Percentiles rank a stretch among this genome's conserved stretches.
Conservation (phyloP, 495 filamentous ascomycete species). For the Aspergillus mulundensis region DNA sequence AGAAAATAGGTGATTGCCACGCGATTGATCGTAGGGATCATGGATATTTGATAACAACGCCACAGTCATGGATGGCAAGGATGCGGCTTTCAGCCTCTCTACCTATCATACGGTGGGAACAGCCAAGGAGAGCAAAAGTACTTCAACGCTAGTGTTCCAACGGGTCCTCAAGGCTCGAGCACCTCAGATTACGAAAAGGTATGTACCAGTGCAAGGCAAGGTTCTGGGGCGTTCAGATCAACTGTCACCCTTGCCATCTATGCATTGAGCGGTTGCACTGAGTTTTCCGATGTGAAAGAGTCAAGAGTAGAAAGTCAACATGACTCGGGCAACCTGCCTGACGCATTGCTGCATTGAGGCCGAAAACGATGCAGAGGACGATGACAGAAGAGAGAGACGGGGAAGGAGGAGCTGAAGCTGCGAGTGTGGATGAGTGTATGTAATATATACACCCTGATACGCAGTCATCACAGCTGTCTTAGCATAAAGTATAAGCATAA, state of each 20-base stretch:
- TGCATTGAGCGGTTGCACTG: neutral
- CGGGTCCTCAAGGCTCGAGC: neutral
- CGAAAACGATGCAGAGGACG: too few relatives aligned
- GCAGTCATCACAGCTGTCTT: too few relatives aligned
- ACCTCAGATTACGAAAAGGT: neutral
- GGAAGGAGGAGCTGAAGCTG: too few relatives aligned
- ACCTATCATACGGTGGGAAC: conserved; percentile 5
- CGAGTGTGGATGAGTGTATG: too few relatives aligned
- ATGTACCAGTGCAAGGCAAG: neutral
- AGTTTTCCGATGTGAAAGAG: too few relatives aligned
- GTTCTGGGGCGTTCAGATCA: neutral
- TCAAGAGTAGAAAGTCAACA: too few relatives aligned
- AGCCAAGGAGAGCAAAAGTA: neutral
- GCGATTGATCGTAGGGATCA: neutral
- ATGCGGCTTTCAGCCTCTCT: neutral
- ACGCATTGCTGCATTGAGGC: too few relatives aligned
- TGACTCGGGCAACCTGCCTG: too few relatives aligned
- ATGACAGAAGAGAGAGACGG: too few relatives aligned
- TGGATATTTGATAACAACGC: neutral
- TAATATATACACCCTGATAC: too few relatives aligned
- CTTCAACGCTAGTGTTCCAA: neutral
- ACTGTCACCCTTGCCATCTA: neutral
- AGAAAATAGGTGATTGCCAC: neutral
- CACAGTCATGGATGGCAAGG: conserved; percentile 10
- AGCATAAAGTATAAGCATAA: too few relatives aligned